Evolutionary conservation across 306 rosid genomes (phyloP).

Genomic region (Inga oerstediana): DNA sequence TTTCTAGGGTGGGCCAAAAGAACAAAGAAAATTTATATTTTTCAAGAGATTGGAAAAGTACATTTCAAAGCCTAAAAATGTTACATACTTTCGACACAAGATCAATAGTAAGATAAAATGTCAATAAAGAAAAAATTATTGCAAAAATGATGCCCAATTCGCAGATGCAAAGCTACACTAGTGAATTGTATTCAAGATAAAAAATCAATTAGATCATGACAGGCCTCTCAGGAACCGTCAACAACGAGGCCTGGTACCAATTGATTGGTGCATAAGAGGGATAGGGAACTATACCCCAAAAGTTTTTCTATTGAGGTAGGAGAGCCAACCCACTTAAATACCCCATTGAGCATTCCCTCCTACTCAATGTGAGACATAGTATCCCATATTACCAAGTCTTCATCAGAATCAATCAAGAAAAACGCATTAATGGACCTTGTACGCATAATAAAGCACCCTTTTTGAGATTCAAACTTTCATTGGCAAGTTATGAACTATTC

Average conservation of each 20-base stretch:
- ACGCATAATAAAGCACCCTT: background rate
- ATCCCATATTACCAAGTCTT: background rate
- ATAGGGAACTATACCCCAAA: background rate
- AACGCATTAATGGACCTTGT: background rate
- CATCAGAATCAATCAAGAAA: conserved; percentile 23
- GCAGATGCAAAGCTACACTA: background rate
- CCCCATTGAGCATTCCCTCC: background rate
- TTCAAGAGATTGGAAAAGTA: conserved; percentile 2
- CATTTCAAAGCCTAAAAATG: background rate
- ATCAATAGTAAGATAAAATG: background rate
- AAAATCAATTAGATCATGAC: conserved; percentile 11
- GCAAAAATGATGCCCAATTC: background rate
- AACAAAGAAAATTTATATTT: background rate
- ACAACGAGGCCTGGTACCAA: background rate
- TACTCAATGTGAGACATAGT: background rate
- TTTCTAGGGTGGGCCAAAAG: background rate
- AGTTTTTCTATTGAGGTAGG: background rate
- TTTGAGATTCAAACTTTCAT: background rate
- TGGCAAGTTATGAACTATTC: background rate
- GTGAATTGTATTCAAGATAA: background rate
- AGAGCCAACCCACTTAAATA: background rate
- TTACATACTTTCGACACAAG: background rate
- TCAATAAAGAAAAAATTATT: background rate
- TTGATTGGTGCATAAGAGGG: background rate
- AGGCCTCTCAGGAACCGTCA: background rate